Evolutionary conservation across 169 alveolate genomes (phyloP).

Genomic region (Theileria orientalis): DNA sequence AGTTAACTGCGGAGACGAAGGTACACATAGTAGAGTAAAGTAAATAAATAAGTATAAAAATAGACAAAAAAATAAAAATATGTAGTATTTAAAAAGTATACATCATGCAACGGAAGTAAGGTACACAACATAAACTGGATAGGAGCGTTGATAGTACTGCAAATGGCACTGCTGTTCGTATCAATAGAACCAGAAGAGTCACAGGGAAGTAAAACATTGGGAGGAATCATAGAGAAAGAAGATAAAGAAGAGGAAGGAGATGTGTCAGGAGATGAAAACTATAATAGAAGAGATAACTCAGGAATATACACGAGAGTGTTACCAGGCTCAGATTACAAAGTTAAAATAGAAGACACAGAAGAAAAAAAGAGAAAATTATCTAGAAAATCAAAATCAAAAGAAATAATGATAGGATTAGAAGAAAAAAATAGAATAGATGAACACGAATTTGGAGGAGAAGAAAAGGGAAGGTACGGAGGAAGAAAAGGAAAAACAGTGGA

Average conservation of each 20-base stretch:
- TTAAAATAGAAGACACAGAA: not conserved
- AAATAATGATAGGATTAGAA: not conserved
- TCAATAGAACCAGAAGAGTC: slow-evolving; percentile 18
- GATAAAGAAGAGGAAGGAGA: not conserved
- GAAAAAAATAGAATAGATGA: not conserved
- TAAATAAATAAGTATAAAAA: not conserved
- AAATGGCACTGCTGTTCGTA: slow-evolving; percentile 25
- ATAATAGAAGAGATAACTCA: not conserved
- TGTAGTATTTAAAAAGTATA: slow-evolving; percentile 46
- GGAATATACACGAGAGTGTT: not conserved
- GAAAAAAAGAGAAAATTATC: not conserved
- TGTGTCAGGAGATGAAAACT: not conserved
- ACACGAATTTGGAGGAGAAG: not conserved
- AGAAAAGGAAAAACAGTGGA: too few species aligned
- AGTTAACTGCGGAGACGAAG: slow-evolving; percentile 48
- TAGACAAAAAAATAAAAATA: not conserved
- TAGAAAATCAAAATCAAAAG: not conserved
- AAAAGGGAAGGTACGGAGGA: too few species aligned
- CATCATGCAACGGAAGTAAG: slow-evolving; percentile 49
- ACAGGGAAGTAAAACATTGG: not conserved
- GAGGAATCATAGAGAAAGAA: not conserved
- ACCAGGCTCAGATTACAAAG: not conserved
- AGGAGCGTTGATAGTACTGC: slow-evolving; percentile 37
- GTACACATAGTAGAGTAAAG: slow-evolving; percentile 12
- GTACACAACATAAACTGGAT: slow-evolving; percentile 36